Percentiles rank a stretch among this genome's conserved stretches.
Evolutionary conservation across 148 eudicot species (phyloP).

Genomic region (Rhododendron henanense): DNA sequence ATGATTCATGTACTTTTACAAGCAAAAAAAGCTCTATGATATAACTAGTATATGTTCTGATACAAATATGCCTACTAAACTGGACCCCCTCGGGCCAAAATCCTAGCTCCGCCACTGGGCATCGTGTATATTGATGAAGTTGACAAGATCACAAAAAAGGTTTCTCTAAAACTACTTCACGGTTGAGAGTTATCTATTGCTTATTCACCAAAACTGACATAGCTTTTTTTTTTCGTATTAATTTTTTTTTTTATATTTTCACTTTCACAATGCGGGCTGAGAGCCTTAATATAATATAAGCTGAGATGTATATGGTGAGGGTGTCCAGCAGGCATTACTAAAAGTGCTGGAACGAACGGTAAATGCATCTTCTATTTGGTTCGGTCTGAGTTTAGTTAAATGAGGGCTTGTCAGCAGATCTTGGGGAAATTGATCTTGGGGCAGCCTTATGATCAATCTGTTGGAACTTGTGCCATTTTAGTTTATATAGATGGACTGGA

Average conservation of each 20-base stretch:
- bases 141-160: conserved; percentile 98
- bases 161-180: conserved; percentile 2
- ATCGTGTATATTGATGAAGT: conserved; percentile 88
- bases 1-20: too few relatives aligned
- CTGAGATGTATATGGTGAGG: conserved; percentile 73
- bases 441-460: too few relatives aligned
- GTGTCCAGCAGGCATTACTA: conserved; percentile 44
- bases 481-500: neutral
- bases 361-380: conserved; percentile 21
- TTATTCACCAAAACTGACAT: neutral
- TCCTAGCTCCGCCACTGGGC: too few relatives aligned
- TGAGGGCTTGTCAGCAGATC: neutral
- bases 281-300: conserved; percentile 74
- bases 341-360: conserved; percentile 99
- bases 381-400: neutral
- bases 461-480: too few relatives aligned
- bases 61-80: too few relatives aligned
- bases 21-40: too few relatives aligned
- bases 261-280: conserved; percentile 56
- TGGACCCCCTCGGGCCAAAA: too few relatives aligned
- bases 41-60: too few relatives aligned
- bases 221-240: too few relatives aligned
- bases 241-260: neutral
- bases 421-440: neutral
- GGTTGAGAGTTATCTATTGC: neutral